A percentile compares a stretch with the other conserved stretches of the same genome.
Evolutionary conservation across 2,329 filamentous ascomycete species (phyloP).

Genomic region (Trichoderma citrinoviride): DNA sequence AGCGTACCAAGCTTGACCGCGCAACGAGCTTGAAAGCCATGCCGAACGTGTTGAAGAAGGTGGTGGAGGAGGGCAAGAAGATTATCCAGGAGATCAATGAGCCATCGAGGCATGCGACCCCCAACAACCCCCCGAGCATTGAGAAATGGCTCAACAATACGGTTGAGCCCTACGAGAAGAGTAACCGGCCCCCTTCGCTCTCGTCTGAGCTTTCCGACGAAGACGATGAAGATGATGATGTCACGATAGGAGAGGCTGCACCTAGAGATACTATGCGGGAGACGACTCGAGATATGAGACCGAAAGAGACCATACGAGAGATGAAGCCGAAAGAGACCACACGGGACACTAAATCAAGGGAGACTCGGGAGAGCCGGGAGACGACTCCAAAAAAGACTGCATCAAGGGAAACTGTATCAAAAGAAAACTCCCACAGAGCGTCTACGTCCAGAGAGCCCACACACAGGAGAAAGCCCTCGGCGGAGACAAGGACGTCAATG

Average conservation of each 20-base stretch:
- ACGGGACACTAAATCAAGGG: background rate
- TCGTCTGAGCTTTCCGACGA: constrained; percentile 4
- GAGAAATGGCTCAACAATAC: constrained; percentile 64
- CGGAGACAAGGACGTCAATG: constrained; percentile 26
- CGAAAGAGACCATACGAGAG: constrained; percentile 6
- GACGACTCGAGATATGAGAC: constrained; percentile 17
- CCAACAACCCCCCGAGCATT: constrained; percentile 61
- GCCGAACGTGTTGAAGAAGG: constrained; percentile 63
- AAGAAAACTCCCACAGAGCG: background rate
- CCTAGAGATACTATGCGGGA: background rate
- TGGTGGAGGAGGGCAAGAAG: constrained; percentile 62
- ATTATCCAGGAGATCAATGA: constrained; percentile 62
- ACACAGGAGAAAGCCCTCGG: constrained; percentile 27
- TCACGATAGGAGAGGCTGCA: background rate
- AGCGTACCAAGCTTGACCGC: constrained; percentile 49
- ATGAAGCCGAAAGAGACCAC: background rate
- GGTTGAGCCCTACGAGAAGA: constrained; percentile 60
- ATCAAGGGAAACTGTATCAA: background rate
- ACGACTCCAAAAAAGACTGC: background rate
- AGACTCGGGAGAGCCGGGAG: background rate
- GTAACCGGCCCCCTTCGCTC: constrained; percentile 1
- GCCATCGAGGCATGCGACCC: constrained; percentile 47
- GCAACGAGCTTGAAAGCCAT: constrained; percentile 58
- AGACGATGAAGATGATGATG: constrained; percentile 21
- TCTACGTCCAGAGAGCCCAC: background rate